phyloP scores from a whole-genome alignment of 768 basidiomycete species.

The Botryobasidium botryosum region DNA sequence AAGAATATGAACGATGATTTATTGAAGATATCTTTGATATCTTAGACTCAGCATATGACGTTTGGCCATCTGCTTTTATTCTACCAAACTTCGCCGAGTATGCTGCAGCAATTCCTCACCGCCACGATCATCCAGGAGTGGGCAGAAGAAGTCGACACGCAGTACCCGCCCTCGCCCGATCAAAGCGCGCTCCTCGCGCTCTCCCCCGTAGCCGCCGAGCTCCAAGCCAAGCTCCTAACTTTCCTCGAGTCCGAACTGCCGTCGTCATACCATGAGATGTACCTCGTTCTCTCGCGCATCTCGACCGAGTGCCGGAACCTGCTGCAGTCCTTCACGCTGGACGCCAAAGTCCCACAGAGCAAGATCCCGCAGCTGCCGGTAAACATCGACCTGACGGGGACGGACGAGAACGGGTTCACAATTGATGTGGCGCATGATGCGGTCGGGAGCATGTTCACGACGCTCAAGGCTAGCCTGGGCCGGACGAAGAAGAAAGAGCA shows the following conservation, averaged over 20 bases:
- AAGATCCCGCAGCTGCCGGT: constrained; percentile 64
- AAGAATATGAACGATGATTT: neutral
- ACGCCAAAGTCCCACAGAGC: constrained; percentile 69
- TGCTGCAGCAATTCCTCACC: constrained; percentile 79
- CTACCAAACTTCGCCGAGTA: constrained; percentile 75
- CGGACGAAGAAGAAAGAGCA: constrained; percentile 67
- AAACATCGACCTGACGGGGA: constrained; percentile 60
- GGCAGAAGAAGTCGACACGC: constrained; percentile 37
- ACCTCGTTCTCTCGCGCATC: constrained; percentile 59
- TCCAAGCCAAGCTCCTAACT: constrained; percentile 47
- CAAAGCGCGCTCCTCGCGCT: neutral
- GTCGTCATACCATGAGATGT: constrained; percentile 81
- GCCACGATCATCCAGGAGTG: constrained; percentile 84
- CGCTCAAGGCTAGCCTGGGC: constrained; percentile 57
- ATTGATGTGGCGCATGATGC: constrained; percentile 59
- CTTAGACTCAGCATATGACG: constrained; percentile 31
- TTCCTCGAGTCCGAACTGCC: constrained; percentile 66
- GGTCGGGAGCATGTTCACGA: constrained; percentile 50
- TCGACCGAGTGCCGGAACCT: constrained; percentile 63
- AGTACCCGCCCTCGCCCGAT: constrained; percentile 5
- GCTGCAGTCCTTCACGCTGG: constrained; percentile 65
- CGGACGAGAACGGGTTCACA: constrained; percentile 50
- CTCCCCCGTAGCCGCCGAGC: constrained; percentile 37
- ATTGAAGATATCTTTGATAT: neutral
- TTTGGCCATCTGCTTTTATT: constrained; percentile 62